These are phyloP conservation scores for Linaria vulgaris DNA, from an alignment of 257 asterid species.

Conservation along the genomic window DNA sequence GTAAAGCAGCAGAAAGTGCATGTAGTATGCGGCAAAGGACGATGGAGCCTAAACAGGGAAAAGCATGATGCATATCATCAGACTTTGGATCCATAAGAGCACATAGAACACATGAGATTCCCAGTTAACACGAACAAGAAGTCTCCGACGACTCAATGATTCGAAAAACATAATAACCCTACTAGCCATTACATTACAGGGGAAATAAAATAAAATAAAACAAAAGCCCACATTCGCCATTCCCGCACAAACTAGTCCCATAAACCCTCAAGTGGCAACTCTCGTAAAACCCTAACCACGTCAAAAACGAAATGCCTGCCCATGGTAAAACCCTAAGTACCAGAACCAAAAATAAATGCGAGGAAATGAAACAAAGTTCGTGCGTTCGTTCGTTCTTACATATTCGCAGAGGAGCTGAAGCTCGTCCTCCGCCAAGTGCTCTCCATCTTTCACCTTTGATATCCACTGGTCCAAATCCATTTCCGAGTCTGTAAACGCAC, in stretches of 20 bases:
- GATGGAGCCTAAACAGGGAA: background rate
- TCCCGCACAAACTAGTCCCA: constrained; percentile 19
- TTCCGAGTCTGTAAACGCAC: too few species aligned
- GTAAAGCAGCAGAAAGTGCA: constrained; percentile 16
- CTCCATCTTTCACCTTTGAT: constrained; percentile 90
- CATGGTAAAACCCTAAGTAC: constrained; percentile 37
- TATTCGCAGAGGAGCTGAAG: constrained; percentile 99
- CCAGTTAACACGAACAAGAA: too few species aligned
- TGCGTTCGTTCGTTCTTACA: too few species aligned
- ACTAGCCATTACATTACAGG: too few species aligned
- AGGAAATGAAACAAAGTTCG: constrained; percentile 8
- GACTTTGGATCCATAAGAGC: too few species aligned
- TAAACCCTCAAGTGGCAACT: constrained; percentile 9
- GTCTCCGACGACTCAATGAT: too few species aligned
- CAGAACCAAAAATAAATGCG: constrained; percentile 17
- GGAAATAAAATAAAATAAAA: background rate
- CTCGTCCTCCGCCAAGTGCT: constrained; percentile 97
- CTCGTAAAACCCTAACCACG: constrained; percentile 16
- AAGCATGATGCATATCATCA: constrained; percentile 5
- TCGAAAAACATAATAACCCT: too few species aligned
- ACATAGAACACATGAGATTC: too few species aligned
- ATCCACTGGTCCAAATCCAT: constrained; percentile 99
- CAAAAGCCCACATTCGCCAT: too few species aligned
- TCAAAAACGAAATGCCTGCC: constrained; percentile 2
- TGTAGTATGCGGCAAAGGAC: background rate